Evolutionary conservation across 805 yeast species (phyloP), one percentile per base, ranked within the genome.

Genomic region (Metschnikowia koreensis): DNA sequence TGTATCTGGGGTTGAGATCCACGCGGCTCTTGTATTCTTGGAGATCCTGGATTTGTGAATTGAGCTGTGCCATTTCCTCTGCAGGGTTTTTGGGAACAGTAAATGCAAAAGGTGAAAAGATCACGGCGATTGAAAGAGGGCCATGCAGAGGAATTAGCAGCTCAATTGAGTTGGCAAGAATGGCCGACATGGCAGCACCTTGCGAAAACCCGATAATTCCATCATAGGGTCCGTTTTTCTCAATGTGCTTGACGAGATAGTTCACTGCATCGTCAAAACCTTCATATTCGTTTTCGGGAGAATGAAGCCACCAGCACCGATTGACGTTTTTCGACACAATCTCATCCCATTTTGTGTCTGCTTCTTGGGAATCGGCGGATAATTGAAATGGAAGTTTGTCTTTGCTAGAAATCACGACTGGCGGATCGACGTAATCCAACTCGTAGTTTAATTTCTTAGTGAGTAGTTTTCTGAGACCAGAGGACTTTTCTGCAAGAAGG

Each of bases 171-270:
- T 64, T 69, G 46, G 67, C 61, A 7, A 69, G 46, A 6, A 68
- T 59, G 3, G 70, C 61, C 3, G 74, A 57, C 71, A 74, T 65
- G 8, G 73, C 70, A 2, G 76, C 76, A 31, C 79, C 79, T 55
- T 74, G 79, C 27, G 75, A 69, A 48, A 73, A 74, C 3, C 78
- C 79, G 36, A 74, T 58, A 22, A 74, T 61, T 0, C 77, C 78
- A 44, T 71, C 70, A 55, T 68, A 74, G 0, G 79, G 79, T 8
- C 79, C 79, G 50, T 73, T 59, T 42, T 60, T 46, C 38, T 60
- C 58, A 38, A 74, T 65, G 50, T 73, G 61, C 1, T 64, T 49
- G 29, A 60, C 52, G 17, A 72, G 55, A 45, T 60, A 65, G 6
- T 63, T 47, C 27, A 70, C 47, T 0, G 74, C 55, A 17, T 63